Evolutionary conservation across 495 filamentous ascomycete species (phyloP).

Genomic region (Penicillium psychrofluorescens): DNA sequence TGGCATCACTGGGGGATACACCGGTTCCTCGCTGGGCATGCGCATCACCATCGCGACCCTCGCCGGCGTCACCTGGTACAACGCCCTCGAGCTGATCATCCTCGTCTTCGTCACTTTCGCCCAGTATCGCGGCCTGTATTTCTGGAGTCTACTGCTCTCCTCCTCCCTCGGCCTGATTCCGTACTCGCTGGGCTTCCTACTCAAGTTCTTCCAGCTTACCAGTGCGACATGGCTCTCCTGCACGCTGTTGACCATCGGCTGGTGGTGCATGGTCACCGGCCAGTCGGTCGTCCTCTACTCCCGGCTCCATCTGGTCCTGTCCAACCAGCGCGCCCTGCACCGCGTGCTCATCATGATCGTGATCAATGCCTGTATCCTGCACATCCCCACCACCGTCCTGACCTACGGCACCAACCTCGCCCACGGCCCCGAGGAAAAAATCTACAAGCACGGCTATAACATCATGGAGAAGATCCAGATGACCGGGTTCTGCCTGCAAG

Average conservation of each 20-base stretch:
- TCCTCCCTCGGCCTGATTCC: slow-evolving; percentile 49
- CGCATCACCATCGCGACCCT: slow-evolving; percentile 48
- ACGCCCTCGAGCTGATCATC: slow-evolving; percentile 48
- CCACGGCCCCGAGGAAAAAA: neutral
- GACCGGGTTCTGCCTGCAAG: slow-evolving; percentile 55
- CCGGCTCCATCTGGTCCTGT: slow-evolving; percentile 54
- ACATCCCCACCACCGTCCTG: slow-evolving; percentile 50
- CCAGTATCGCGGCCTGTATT: slow-evolving; percentile 47
- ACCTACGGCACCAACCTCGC: slow-evolving; percentile 49
- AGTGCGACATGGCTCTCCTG: slow-evolving; percentile 29
- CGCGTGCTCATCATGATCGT: slow-evolving; percentile 53
- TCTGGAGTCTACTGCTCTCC: slow-evolving; percentile 47
- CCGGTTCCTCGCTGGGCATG: slow-evolving; percentile 25
- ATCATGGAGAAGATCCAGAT: slow-evolving; percentile 60
- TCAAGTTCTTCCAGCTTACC: slow-evolving; percentile 52
- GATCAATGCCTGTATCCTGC: slow-evolving; percentile 44
- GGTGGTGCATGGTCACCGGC: slow-evolving; percentile 59
- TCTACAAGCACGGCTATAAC: slow-evolving; percentile 38
- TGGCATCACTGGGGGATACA: slow-evolving; percentile 38
- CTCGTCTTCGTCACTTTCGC: slow-evolving; percentile 50
- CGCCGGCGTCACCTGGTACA: slow-evolving; percentile 47
- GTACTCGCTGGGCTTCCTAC: slow-evolving; percentile 52
- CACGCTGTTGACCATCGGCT: slow-evolving; percentile 47
- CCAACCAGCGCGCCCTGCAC: slow-evolving; percentile 41
- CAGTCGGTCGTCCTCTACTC: slow-evolving; percentile 63